These are phyloP conservation scores for Steccherinum ochraceum DNA, from an alignment of 768 basidiomycete species.

Conservation along the genomic window DNA sequence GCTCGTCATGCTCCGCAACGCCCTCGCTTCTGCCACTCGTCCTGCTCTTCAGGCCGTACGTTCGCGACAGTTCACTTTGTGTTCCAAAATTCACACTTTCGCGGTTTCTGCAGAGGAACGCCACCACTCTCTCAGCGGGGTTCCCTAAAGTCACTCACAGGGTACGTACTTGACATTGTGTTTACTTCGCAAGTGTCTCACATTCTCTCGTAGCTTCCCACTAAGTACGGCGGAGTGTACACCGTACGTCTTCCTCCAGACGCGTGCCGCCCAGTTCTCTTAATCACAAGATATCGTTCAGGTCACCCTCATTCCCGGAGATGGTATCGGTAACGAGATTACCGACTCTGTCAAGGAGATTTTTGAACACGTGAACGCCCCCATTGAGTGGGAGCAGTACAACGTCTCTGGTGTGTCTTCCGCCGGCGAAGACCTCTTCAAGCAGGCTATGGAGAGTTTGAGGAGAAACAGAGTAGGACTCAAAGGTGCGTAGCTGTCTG, in stretches of 20 bases:
- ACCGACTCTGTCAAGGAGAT: constrained; percentile 99
- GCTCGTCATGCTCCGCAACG: constrained; percentile 60
- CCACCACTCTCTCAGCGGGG: constrained; percentile 72
- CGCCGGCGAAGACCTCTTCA: constrained; percentile 91
- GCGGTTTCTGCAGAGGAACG: constrained; percentile 44
- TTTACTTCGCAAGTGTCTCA: background rate
- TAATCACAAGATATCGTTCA: constrained; percentile 25
- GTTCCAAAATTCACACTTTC: background rate
- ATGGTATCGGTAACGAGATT: constrained; percentile 96
- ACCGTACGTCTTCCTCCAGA: constrained; percentile 48
- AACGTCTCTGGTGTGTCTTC: constrained; percentile 96
- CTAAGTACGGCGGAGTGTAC: constrained; percentile 91
- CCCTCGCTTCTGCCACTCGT: constrained; percentile 49
- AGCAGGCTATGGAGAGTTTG: constrained; percentile 95
- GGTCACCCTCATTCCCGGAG: constrained; percentile 97
- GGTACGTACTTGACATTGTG: constrained; percentile 35
- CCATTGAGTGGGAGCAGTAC: constrained; percentile 99
- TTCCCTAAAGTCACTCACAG: constrained; percentile 71
- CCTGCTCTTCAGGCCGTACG: constrained; percentile 51
- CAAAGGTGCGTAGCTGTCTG: constrained; percentile 85
- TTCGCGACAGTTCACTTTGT: constrained; percentile 8
- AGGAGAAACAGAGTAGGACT: constrained; percentile 96
- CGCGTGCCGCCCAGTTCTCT: constrained; percentile 10
- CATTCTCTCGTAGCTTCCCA: constrained; percentile 49
- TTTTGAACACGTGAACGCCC: constrained; percentile 94